Evolutionary conservation across 23 red algal species (phyloP).

Genomic region (Gracilaria vermiculophylla): DNA sequence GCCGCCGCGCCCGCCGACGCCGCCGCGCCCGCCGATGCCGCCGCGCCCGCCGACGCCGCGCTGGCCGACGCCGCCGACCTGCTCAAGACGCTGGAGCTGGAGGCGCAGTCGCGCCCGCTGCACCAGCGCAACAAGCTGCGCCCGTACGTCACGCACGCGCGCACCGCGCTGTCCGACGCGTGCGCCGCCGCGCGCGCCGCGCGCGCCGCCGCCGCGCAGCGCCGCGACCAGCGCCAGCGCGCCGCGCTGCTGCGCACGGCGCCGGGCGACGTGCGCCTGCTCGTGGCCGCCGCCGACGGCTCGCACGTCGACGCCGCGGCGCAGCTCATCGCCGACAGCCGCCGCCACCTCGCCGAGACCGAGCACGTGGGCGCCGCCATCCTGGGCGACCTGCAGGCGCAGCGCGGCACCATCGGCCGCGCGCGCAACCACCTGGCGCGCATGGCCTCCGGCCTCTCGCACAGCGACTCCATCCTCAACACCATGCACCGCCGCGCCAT

Average conservation of each 20-base stretch:
- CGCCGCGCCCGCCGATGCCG: background rate
- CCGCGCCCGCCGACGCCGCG: background rate
- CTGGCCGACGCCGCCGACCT: conserved; percentile 34
- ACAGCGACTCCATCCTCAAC: conserved; percentile 46
- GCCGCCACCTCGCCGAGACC: conserved; percentile 65
- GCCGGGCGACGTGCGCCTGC: background rate
- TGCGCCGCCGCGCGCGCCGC: conserved; percentile 12
- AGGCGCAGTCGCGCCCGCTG: conserved; percentile 13
- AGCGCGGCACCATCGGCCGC: conserved; percentile 56
- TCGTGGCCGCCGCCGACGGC: background rate
- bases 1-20: too few species aligned
- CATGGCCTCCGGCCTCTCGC: conserved; percentile 45
- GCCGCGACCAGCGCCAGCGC: background rate
- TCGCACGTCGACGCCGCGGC: background rate
- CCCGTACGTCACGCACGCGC: conserved; percentile 21
- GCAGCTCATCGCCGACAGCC: conserved; percentile 43
- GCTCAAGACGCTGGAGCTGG: conserved; percentile 50
- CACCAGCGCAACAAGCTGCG: background rate
- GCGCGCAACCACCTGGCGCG: conserved; percentile 38
- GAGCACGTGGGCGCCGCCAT: conserved; percentile 67
- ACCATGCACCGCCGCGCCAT: conserved; percentile 75
- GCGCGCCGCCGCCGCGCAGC: background rate
- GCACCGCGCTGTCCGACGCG: conserved; percentile 15
- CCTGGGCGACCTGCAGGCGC: conserved; percentile 65
- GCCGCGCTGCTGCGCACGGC: background rate